These are phyloP conservation scores for Agarophyton chilense DNA, from an alignment of 23 red algal species.

Conservation along the genomic window DNA sequence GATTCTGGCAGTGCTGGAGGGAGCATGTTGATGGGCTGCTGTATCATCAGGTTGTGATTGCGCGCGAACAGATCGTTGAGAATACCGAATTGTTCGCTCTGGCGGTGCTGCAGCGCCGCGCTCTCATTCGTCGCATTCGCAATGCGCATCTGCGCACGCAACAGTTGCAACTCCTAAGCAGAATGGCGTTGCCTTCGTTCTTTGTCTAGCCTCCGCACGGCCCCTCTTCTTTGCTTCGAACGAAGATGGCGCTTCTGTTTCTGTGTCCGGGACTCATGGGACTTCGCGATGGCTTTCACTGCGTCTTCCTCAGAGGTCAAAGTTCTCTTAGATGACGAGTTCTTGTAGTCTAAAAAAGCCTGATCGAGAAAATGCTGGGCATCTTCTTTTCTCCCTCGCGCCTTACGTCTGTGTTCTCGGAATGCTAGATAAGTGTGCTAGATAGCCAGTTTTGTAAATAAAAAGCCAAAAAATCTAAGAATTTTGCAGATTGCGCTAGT, in stretches of 20 bases:
- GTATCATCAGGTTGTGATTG: no score
- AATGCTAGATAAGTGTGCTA: no score
- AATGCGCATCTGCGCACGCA: constrained; percentile 11
- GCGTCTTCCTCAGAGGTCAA: constrained; percentile 11
- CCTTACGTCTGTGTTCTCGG: no score
- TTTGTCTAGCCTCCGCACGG: no score
- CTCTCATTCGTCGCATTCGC: not conserved
- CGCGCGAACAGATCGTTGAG: not conserved
- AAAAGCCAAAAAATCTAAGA: no score
- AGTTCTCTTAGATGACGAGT: not conserved
- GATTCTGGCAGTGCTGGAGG: no score
- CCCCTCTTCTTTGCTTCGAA: no score
- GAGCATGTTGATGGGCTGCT: no score
- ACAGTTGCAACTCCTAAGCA: not conserved
- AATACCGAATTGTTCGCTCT: constrained; percentile 18
- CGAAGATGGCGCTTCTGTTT: not conserved
- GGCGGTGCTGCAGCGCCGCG: not conserved
- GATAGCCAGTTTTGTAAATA: no score
- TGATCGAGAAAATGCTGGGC: not conserved
- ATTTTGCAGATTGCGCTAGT: no score
- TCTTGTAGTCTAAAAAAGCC: constrained; percentile 13
- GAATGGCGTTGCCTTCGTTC: no score
- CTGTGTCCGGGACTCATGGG: not conserved
- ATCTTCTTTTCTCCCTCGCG: not conserved
- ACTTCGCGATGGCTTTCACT: not conserved